These are phyloP conservation scores for Xylariomycetidae sp. DNA, from an alignment of 2,329 filamentous ascomycete species.

Conservation along the genomic window DNA sequence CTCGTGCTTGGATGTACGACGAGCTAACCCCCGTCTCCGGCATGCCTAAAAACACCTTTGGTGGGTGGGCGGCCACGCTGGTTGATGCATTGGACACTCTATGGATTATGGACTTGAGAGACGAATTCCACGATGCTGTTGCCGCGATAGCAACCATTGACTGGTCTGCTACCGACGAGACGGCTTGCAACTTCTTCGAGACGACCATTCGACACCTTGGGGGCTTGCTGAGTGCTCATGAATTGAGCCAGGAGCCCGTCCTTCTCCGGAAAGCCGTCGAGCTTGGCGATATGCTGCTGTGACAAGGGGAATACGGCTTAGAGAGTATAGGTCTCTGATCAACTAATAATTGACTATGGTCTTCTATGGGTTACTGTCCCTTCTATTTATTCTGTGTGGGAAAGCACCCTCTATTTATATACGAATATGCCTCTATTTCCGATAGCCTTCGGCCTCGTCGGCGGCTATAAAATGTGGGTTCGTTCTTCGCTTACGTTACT, in stretches of 20 bases:
- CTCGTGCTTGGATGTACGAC: slow-evolving; percentile 41
- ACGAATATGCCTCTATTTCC: no score
- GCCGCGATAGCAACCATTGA: slow-evolving; percentile 37
- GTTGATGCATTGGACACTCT: slow-evolving; percentile 46
- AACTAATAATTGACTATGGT: no score
- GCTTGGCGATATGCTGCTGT: slow-evolving; percentile 39
- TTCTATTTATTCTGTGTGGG: no score
- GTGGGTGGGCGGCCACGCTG: slow-evolving; percentile 44
- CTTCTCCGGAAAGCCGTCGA: slow-evolving; percentile 37
- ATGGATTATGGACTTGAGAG: slow-evolving; percentile 42
- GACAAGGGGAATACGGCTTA: no score
- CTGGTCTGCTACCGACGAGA: slow-evolving; percentile 32
- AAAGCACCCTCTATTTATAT: no score
- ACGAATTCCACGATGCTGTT: slow-evolving; percentile 42
- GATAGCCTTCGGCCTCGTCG: no score
- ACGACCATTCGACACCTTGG: slow-evolving; percentile 39
- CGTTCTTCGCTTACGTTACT: no score
- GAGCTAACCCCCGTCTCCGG: slow-evolving; percentile 40
- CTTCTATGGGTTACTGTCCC: no score
- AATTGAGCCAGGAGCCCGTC: slow-evolving; percentile 30
- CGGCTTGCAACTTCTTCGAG: slow-evolving; percentile 35
- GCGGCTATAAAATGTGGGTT: no score
- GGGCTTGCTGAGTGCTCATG: slow-evolving; percentile 34
- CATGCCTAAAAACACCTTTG: slow-evolving; percentile 35
- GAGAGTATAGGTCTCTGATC: no score